These are phyloP conservation scores for Penicillium sp. DNA, from an alignment of 2,329 filamentous ascomycete species.

Conservation along the genomic window DNA sequence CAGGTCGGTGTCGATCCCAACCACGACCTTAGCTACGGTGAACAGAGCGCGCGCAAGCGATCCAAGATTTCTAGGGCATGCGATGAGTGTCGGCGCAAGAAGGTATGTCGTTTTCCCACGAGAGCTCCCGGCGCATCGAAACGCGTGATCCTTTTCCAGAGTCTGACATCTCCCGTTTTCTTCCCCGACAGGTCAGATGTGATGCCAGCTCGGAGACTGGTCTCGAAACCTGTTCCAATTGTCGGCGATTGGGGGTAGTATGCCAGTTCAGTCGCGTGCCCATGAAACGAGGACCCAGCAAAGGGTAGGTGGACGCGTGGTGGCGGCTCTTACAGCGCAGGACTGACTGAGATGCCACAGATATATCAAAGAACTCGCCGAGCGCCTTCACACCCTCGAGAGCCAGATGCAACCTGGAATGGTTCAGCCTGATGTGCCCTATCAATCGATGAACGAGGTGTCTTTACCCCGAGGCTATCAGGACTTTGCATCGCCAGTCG, in stretches of 20 bases:
- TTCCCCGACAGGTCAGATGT: constrained; percentile 60
- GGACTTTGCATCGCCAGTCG: constrained; percentile 49
- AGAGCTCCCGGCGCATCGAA: constrained; percentile 4
- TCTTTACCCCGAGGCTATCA: constrained; percentile 44
- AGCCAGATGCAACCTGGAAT: constrained; percentile 57
- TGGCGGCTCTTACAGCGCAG: background rate
- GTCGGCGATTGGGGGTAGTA: constrained; percentile 65
- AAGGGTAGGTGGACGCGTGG: constrained; percentile 54
- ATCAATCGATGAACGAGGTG: constrained; percentile 39
- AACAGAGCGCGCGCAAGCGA: constrained; percentile 65
- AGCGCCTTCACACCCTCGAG: constrained; percentile 75
- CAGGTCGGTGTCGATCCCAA: constrained; percentile 42
- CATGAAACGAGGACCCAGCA: constrained; percentile 82
- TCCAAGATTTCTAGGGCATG: constrained; percentile 85
- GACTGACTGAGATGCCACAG: constrained; percentile 38
- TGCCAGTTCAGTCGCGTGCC: constrained; percentile 84
- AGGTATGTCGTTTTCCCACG: constrained; percentile 41
- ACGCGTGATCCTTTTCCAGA: constrained; percentile 7
- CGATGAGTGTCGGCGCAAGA: constrained; percentile 83
- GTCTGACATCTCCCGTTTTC: constrained; percentile 15
- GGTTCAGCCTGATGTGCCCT: constrained; percentile 37
- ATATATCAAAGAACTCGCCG: constrained; percentile 87
- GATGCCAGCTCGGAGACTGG: constrained; percentile 71
- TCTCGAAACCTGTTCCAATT: constrained; percentile 72
- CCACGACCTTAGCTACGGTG: constrained; percentile 48